Conservation (phyloP, 805 yeast genomes). For the Nakazawaea peltata region DNA sequence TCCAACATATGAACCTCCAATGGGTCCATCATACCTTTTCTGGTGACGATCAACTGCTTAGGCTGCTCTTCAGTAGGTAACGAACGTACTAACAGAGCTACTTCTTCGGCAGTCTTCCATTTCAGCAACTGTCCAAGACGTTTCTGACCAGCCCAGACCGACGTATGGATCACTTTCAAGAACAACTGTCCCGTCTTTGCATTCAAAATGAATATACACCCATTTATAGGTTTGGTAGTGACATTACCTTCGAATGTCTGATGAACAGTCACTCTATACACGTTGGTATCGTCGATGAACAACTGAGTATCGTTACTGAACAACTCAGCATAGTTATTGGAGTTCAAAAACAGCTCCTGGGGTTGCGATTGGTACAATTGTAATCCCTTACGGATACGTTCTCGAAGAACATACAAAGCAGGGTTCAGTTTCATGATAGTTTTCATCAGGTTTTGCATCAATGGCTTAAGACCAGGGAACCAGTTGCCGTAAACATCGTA, state of each 20-base stretch:
- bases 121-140: conserved; percentile 88
- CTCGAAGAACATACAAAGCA: conserved; percentile 83
- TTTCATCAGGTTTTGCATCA: conserved; percentile 85
- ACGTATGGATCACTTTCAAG: conserved; percentile 83
- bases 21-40: conserved; percentile 91
- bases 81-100: conserved; percentile 82
- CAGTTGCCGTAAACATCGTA: conserved; percentile 96
- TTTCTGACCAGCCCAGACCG: conserved; percentile 96
- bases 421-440: conserved; percentile 95
- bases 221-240: conserved; percentile 88
- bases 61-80: conserved; percentile 94
- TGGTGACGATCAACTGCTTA: conserved; percentile 78
- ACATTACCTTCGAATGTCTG: conserved; percentile 88
- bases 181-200: conserved; percentile 89
- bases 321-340: conserved; percentile 83
- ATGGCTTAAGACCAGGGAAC: conserved; percentile 91
- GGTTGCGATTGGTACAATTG: conserved; percentile 92
- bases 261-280: conserved; percentile 87
- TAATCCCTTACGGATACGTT: conserved; percentile 87
- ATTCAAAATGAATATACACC: conserved; percentile 82
- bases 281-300: conserved; percentile 90
- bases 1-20: conserved; percentile 95
- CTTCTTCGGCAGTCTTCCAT: conserved; percentile 98
- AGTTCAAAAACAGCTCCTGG: conserved; percentile 83
- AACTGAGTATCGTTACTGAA: conserved; percentile 79